These are phyloP conservation scores for Aspergillus fumigatus DNA, from an alignment of 2,329 filamentous ascomycete species.

Conservation along the genomic window DNA sequence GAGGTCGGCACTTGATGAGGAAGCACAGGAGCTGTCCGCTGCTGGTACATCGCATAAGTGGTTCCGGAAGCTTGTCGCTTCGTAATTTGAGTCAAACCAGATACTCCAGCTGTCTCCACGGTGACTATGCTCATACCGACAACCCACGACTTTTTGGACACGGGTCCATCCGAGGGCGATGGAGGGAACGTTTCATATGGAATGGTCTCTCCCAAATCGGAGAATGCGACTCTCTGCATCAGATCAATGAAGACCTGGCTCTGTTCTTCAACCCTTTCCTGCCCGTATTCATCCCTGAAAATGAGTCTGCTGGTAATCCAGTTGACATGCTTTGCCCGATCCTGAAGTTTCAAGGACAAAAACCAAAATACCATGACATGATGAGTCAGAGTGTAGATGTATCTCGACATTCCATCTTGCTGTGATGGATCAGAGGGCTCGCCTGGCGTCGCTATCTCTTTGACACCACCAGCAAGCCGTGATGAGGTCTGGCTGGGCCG, in stretches of 20 bases:
- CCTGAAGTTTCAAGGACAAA: slow-evolving; percentile 76
- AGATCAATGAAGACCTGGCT: slow-evolving; percentile 91
- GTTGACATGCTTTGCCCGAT: slow-evolving; percentile 76
- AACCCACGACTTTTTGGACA: slow-evolving; percentile 46
- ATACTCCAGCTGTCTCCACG: slow-evolving; percentile 45
- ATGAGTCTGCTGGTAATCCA: slow-evolving; percentile 85
- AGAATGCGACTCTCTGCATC: slow-evolving; percentile 83
- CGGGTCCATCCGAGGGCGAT: slow-evolving; percentile 38
- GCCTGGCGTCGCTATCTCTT: slow-evolving; percentile 34
- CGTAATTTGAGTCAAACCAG: slow-evolving; percentile 46
- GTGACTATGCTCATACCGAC: slow-evolving; percentile 50
- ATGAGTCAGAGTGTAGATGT: slow-evolving; percentile 89
- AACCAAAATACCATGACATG: slow-evolving; percentile 98
- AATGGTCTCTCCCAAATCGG: slow-evolving; percentile 69
- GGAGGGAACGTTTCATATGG: slow-evolving; percentile 40
- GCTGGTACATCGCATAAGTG: slow-evolving; percentile 46
- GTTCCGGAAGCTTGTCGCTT: slow-evolving; percentile 50
- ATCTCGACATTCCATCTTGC: slow-evolving; percentile 79
- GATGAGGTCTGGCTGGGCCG: slow-evolving; percentile 34
- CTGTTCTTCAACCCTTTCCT: slow-evolving; percentile 79
- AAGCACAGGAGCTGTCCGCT: slow-evolving; percentile 42
- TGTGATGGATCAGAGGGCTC: slow-evolving; percentile 36
- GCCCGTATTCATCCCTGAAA: slow-evolving; percentile 71
- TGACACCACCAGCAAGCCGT: slow-evolving; percentile 41
- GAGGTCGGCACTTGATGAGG: slow-evolving; percentile 42